Percentiles rank a stretch among this genome's conserved stretches.
These are phyloP conservation scores for Pseudogymnoascus sp. DNA, from an alignment of 2,329 filamentous ascomycete species.

Conservation along the genomic window DNA sequence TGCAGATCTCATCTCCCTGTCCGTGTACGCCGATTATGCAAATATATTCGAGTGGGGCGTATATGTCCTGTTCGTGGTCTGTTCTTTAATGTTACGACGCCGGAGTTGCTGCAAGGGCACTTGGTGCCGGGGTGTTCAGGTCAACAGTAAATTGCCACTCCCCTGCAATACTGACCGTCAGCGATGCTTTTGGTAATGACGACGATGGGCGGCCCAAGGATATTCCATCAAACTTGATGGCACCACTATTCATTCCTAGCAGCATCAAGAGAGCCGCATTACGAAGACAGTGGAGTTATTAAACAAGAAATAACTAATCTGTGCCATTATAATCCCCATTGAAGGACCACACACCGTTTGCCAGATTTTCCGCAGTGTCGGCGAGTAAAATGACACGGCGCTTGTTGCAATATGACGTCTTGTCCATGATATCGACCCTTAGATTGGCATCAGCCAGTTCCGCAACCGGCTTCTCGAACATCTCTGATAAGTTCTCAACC, in stretches of 20 bases:
- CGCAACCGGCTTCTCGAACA: slow-evolving; percentile 95
- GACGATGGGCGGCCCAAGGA: background rate
- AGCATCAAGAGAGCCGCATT: background rate
- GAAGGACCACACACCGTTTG: slow-evolving; percentile 57
- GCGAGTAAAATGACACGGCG: slow-evolving; percentile 80
- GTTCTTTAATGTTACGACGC: background rate
- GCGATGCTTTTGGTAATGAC: background rate
- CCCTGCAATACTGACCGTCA: slow-evolving; percentile 8
- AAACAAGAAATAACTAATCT: background rate
- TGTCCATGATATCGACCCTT: slow-evolving; percentile 97
- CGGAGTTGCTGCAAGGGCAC: background rate
- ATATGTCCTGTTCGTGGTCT: background rate
- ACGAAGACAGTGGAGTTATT: background rate
- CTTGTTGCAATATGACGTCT: slow-evolving; percentile 94
- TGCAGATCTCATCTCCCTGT: background rate
- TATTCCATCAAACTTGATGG: background rate
- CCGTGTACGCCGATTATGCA: background rate
- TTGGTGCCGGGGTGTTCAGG: background rate
- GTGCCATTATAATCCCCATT: slow-evolving; percentile 10
- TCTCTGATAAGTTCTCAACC: slow-evolving; percentile 91
- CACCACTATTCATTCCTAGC: slow-evolving; percentile 3
- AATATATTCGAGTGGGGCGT: background rate
- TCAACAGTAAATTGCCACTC: slow-evolving; percentile 6
- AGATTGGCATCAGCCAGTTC: slow-evolving; percentile 80
- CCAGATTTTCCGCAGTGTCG: slow-evolving; percentile 87